Percentiles rank a stretch among this genome's conserved stretches.
phyloP scores from a whole-genome alignment of 345 rosid species.

The Gossypium anomalum region DNA sequence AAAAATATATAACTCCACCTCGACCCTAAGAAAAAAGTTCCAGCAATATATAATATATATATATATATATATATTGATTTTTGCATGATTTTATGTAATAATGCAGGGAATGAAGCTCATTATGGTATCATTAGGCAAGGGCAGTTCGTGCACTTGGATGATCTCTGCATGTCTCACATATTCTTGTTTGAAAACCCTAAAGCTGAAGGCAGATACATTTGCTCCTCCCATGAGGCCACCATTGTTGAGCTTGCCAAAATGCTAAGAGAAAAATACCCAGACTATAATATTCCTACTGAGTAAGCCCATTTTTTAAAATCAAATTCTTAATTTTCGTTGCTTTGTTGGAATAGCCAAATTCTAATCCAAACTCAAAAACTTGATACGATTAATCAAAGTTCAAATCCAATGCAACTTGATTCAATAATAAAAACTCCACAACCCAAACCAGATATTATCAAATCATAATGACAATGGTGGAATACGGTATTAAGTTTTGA shows the following conservation, averaged over 20 bases:
- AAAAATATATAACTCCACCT: too few relatives aligned
- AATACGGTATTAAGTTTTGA: too few relatives aligned
- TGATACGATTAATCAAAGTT: too few relatives aligned
- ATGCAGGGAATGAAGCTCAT: constrained; percentile 71
- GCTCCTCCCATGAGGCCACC: constrained; percentile 59
- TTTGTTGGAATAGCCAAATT: background rate
- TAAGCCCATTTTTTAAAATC: constrained; percentile 20
- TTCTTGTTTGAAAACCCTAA: constrained; percentile 58
- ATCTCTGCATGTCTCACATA: constrained; percentile 77
- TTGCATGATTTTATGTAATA: too few relatives aligned
- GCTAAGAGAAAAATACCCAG: constrained; percentile 54
- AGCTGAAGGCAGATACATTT: constrained; percentile 80
- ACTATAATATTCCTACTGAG: constrained; percentile 57
- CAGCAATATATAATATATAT: background rate
- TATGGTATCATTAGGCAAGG: constrained; percentile 77
- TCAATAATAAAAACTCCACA: too few relatives aligned
- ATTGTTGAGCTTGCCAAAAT: constrained; percentile 52
- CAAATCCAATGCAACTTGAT: too few relatives aligned
- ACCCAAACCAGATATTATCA: too few relatives aligned
- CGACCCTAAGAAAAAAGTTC: too few relatives aligned
- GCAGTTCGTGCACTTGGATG: constrained; percentile 82
- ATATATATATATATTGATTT: background rate
- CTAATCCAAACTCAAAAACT: too few relatives aligned
- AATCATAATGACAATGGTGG: too few relatives aligned
- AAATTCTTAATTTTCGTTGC: background rate